Percentiles rank a stretch among this genome's conserved stretches.
Evolutionary conservation across 371 early-diverging fungal species (phyloP).

Genomic region (Mortierella sp.): DNA sequence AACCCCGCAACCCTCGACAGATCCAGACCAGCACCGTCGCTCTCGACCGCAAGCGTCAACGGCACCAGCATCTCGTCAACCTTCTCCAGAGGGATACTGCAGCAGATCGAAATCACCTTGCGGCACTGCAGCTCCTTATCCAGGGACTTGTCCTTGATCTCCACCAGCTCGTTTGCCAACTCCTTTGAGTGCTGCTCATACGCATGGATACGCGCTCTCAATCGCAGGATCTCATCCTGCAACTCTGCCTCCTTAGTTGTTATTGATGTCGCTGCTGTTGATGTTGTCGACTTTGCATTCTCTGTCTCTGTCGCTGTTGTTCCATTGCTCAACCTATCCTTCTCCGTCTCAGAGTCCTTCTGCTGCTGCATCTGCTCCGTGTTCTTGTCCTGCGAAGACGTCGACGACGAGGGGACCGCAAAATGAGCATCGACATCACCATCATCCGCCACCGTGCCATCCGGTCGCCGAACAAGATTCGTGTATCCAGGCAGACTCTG

Average conservation of each 20-base stretch:
- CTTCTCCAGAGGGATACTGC: slow-evolving; percentile 73
- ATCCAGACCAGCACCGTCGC: slow-evolving; percentile 76
- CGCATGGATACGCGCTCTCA: slow-evolving; percentile 64
- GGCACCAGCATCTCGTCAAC: slow-evolving; percentile 79
- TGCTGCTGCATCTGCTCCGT: background rate
- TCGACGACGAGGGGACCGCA: slow-evolving; percentile 2
- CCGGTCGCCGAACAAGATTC: slow-evolving; percentile 16
- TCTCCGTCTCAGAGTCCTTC: background rate
- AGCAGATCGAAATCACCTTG: slow-evolving; percentile 83
- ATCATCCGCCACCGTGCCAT: background rate
- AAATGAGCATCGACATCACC: slow-evolving; percentile 2
- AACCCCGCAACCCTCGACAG: slow-evolving; percentile 70
- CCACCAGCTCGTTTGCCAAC: slow-evolving; percentile 59
- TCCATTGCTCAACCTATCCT: too few species aligned
- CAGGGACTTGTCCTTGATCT: slow-evolving; percentile 54
- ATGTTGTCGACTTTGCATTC: too few species aligned
- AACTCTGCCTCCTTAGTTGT: slow-evolving; percentile 18
- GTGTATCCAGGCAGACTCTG: slow-evolving; percentile 44
- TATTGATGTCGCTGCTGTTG: background rate
- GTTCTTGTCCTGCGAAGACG: background rate
- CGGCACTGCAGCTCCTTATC: slow-evolving; percentile 78
- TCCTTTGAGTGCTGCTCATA: slow-evolving; percentile 62
- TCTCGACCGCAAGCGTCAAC: slow-evolving; percentile 79
- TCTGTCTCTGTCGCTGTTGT: background rate
- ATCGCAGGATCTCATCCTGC: slow-evolving; percentile 50